Evolutionary conservation across 2,329 filamentous ascomycete genomes (phyloP).

Genomic region (Delphinella strobiligena): DNA sequence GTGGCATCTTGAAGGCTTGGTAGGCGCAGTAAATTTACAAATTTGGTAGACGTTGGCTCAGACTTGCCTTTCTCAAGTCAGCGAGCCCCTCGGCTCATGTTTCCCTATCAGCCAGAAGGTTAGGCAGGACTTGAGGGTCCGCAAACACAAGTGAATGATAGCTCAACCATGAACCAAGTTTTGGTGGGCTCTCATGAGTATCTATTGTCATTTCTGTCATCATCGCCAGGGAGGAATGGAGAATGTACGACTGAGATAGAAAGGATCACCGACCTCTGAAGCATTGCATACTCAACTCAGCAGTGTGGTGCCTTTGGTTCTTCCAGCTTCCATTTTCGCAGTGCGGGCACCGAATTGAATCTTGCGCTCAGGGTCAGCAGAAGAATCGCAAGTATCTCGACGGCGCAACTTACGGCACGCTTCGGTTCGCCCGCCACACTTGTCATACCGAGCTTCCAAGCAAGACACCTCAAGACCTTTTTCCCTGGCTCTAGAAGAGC

Average conservation of each 20-base stretch:
- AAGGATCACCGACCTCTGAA: not conserved
- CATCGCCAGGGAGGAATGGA: not conserved
- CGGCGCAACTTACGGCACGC: constrained; percentile 52
- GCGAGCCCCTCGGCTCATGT: not conserved
- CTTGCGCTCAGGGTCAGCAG: constrained; percentile 14
- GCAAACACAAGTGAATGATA: not conserved
- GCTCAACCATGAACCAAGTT: not conserved
- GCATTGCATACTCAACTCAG: constrained; percentile 14
- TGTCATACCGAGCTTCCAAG: constrained; percentile 59
- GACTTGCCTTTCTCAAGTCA: constrained; percentile 3
- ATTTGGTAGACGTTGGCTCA: constrained; percentile 2
- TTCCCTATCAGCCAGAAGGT: not conserved
- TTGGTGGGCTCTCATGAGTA: constrained; percentile 1
- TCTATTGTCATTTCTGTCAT: not conserved
- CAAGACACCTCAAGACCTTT: constrained; percentile 64
- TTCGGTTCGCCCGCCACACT: constrained; percentile 79
- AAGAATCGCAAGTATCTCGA: not conserved
- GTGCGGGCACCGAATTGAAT: constrained; percentile 33
- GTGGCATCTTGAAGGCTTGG: too few relatives aligned
- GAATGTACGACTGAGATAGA: not conserved
- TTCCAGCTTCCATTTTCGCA: constrained; percentile 37
- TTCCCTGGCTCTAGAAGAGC: constrained; percentile 62
- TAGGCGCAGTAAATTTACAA: too few relatives aligned
- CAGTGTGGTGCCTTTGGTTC: constrained; percentile 34
- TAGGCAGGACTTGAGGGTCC: not conserved